phyloP scores from a whole-genome alignment of 306 rosid species.

The Begonia fuchsioides region DNA sequence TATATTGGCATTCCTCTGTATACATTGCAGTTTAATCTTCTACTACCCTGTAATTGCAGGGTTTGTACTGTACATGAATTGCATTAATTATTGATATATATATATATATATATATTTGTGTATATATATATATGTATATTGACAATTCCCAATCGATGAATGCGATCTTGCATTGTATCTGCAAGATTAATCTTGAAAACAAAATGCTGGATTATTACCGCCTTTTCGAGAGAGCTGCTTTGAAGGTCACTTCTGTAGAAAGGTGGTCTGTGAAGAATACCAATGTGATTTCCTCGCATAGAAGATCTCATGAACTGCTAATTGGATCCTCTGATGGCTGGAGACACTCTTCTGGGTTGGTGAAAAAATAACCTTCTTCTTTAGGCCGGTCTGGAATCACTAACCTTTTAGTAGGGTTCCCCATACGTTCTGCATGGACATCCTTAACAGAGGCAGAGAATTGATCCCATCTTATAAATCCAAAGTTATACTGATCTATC shows the following conservation, averaged over 20 bases:
- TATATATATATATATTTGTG: slow-evolving; percentile 3
- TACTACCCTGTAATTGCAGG: slow-evolving; percentile 70
- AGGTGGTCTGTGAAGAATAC: slow-evolving; percentile 23
- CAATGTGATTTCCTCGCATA: slow-evolving; percentile 12
- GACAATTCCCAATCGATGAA: slow-evolving; percentile 22
- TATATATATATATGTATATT: slow-evolving; percentile 16
- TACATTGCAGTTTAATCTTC: slow-evolving; percentile 43
- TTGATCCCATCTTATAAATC: slow-evolving; percentile 53
- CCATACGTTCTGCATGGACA: slow-evolving; percentile 75
- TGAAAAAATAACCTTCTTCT: slow-evolving; percentile 90
- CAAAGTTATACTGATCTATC: slow-evolving; percentile 58
- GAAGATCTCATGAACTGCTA: slow-evolving; percentile 37
- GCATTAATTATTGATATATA: slow-evolving; percentile 49
- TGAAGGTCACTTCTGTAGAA: slow-evolving; percentile 20
- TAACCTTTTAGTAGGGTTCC: slow-evolving; percentile 51
- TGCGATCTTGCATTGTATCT: slow-evolving; percentile 22
- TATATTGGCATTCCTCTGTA: slow-evolving; percentile 33
- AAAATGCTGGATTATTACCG: slow-evolving; percentile 24
- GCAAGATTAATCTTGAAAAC: slow-evolving; percentile 18
- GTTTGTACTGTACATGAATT: slow-evolving; percentile 82
- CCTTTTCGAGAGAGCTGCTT: slow-evolving; percentile 23
- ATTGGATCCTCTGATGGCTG: slow-evolving; percentile 30
- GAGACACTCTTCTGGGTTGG: slow-evolving; percentile 89
- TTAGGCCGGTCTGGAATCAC: slow-evolving; percentile 72
- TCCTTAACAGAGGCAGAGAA: slow-evolving; percentile 74